Base-by-base conservation (phyloP, 441 rosid species). In the Pelargonium citronellum region DNA sequence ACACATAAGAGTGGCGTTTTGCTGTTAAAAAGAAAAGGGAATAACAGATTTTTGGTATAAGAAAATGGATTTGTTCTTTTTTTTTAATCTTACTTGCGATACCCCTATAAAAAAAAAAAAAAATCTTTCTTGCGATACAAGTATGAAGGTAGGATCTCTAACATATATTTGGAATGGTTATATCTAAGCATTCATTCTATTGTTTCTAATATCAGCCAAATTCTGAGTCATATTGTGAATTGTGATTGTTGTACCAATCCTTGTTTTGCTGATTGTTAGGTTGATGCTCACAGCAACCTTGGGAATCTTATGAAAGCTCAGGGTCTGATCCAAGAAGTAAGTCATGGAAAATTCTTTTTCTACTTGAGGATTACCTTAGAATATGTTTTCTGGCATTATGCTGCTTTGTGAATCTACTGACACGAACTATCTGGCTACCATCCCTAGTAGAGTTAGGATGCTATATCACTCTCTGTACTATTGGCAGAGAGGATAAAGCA, bases 301-400 rank as follows among this genome's bases (percentile, higher is more conserved):
- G 99, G 99, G 58, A 95, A 92, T 80, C 80, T 92, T 62, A 85
- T 95, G 98, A 92, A 95, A 83, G 90, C 92, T 5, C 98, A 95
- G 74, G 99, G 99, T 67, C 74, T 92, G 79, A 86, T 87, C 79
- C 95, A 91, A 82, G 97, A 92, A 80, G 99, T 95, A 89, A 91
- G 96, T 86, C 61, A 51, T 1, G 43, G 30, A 10, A 64, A 76
- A 53, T 71, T 58, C 61, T 43, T 27, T 51, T 51, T 67, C 11
- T 74, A 30, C 53, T n/a, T 19, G 63, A 62, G 39, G 66, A 11
- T 62, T 39, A 62, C 39, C 37, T 62, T 24, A 30, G 41, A 24
- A 62, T 62, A 22, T 13, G 11, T 10, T 20, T 24, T 47, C n/a
- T 47, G 10, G 10, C 12, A 12, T 12, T 8, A 7, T 47, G 11